Evolutionary conservation across 345 rosid genomes (phyloP).

Genomic region (Citrus hindsii): DNA sequence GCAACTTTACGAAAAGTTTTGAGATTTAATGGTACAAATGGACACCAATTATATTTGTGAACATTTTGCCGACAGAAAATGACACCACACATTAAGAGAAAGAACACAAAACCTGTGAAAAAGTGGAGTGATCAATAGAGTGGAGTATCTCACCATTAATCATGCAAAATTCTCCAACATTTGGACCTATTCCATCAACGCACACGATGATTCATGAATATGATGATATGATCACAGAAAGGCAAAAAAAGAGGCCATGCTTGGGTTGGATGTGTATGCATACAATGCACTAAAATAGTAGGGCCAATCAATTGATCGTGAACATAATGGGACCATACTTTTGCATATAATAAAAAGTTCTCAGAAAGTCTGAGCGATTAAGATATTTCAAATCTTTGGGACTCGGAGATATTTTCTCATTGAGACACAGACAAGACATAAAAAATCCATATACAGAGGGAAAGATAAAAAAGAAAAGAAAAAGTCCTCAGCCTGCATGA

Average conservation of each 20-base stretch:
- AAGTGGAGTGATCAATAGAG: not conserved
- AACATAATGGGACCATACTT: not conserved
- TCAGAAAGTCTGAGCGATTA: not conserved
- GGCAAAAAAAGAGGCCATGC: not conserved
- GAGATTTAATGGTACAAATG: too few relatives aligned
- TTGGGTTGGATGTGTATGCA: not conserved
- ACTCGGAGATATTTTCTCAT: not conserved
- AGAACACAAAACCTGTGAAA: not conserved
- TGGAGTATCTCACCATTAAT: not conserved
- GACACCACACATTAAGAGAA: not conserved
- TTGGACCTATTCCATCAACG: not conserved
- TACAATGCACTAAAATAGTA: not conserved
- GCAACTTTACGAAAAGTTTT: too few relatives aligned
- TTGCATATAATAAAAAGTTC: not conserved
- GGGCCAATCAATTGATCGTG: not conserved
- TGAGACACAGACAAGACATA: not conserved
- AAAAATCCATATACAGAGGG: not conserved
- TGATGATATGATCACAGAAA: not conserved
- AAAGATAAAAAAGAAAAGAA: not conserved
- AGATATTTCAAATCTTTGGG: slow-evolving; percentile 2
- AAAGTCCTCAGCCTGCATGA: not conserved
- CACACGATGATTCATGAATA: not conserved
- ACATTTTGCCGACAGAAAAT: not conserved
- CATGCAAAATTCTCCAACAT: not conserved
- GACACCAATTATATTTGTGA: not conserved